Conservation (phyloP, 257 asterid genomes). For the Osmanthus fragrans region DNA sequence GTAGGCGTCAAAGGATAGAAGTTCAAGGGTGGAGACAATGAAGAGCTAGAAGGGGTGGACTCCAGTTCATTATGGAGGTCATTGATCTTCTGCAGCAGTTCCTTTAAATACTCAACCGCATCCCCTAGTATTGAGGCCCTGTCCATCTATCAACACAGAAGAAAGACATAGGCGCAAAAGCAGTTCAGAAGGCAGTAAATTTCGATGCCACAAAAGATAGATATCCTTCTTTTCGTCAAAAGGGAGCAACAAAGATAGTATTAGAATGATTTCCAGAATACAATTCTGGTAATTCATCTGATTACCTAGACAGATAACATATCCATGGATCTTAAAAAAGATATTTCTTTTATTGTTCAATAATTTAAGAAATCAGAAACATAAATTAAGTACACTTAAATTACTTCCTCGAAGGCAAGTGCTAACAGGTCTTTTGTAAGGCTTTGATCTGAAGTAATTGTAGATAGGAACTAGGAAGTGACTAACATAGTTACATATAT, state of each 20-base stretch:
- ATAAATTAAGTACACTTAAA: background rate
- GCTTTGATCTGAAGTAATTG: constrained; percentile 1
- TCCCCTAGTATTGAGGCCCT: constrained; percentile 83
- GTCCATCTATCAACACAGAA: constrained; percentile 55
- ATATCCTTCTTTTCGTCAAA: background rate
- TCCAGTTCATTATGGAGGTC: constrained; percentile 73
- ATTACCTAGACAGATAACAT: background rate
- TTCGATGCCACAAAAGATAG: background rate
- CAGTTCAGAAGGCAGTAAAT: background rate
- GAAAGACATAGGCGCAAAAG: background rate
- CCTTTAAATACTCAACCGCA: constrained; percentile 70
- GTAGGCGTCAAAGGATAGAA: constrained; percentile 61
- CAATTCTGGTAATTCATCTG: background rate
- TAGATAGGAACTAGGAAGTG: background rate
- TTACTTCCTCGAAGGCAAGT: background rate
- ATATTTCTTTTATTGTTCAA: background rate
- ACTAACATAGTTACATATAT: background rate
- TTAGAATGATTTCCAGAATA: background rate
- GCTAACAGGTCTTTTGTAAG: background rate
- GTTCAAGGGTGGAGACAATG: constrained; percentile 34
- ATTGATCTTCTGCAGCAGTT: constrained; percentile 65
- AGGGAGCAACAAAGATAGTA: background rate
- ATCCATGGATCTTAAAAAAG: background rate
- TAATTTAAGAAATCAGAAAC: background rate
- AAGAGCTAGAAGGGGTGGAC: constrained; percentile 46